Base-by-base conservation (phyloP, 108 stramenopile genomes). In the Pinguiococcus pyrenoidosus region DNA sequence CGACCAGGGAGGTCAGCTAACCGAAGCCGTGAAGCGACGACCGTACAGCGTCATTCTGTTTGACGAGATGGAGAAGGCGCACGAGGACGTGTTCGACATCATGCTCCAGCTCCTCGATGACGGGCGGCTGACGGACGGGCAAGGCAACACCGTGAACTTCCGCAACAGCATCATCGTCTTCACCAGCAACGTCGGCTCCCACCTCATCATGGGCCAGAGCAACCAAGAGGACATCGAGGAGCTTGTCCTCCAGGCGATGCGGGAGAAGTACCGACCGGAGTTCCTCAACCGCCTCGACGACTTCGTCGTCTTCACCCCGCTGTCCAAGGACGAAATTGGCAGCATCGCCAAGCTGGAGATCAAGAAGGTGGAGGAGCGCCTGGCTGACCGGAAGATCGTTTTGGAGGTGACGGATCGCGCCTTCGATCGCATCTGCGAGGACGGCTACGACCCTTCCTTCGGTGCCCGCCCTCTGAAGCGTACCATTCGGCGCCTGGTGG, bases 281-380 rank as follows among this genome's bases (percentile, higher is more conserved):
- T 94, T 99, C 70, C 69, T 99, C 55, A 99, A 99, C 53, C 73
- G 97, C 32, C 74, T 95, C n/a, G 87, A 93, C 57, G 92, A 93
- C 51, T 71, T 84, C 27, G 85, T 95, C 16, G 82, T 93, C 51
- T 99, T 99, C 83, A 84, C 84, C 46, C 74, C 81, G 21, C 68
- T 90, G 5, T 73, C 76, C 30, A 60, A 49, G 29, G 59, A 49
- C 18, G 82, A 96, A 37, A 71, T 96, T 29, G 74, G 79, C 34
- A 65, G 66, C 49, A 87, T 96, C 37, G 68, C 55, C 17, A 4
- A 27, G 9, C 58, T 69, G 39, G 72, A 76, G 66, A 65, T 76
- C 29, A 43, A 63, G 29, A 68, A 67, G 35, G 59, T 76, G 32
- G 20, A 29, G 8, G 10, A 26, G 13, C 54, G 71, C 18, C 36